These are phyloP conservation scores for Salix caprea DNA, from an alignment of 345 rosid genomes.

Conservation along the genomic window DNA sequence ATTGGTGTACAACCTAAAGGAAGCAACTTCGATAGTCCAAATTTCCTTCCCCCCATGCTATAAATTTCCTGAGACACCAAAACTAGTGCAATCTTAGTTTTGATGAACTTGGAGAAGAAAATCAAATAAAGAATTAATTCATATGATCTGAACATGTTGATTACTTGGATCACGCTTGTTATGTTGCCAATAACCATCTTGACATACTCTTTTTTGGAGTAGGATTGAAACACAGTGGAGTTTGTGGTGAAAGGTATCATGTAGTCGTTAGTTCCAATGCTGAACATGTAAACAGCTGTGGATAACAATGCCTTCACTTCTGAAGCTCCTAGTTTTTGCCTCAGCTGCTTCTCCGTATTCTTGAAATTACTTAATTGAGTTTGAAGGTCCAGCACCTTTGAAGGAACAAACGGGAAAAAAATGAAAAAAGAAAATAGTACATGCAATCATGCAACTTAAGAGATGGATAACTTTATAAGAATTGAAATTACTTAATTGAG, in stretches of 20 bases:
- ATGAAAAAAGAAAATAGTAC: background rate
- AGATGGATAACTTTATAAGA: background rate
- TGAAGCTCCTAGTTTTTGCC: slow-evolving; percentile 30
- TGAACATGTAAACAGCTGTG: slow-evolving; percentile 38
- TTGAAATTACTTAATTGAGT: slow-evolving; percentile 36
- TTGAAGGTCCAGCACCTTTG: slow-evolving; percentile 38
- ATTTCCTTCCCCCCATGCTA: slow-evolving; percentile 40
- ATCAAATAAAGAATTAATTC: background rate
- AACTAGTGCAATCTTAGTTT: background rate
- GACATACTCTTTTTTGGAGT: slow-evolving; percentile 12
- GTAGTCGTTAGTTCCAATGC: slow-evolving; percentile 43
- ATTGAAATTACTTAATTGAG: slow-evolving; percentile 35
- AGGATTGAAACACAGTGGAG: slow-evolving; percentile 13
- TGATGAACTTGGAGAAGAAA: background rate
- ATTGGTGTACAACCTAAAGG: slow-evolving; percentile 30
- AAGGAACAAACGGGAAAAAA: background rate
- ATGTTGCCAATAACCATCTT: slow-evolving; percentile 35
- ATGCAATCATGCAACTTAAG: background rate
- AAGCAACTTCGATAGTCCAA: slow-evolving; percentile 31
- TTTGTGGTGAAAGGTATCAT: slow-evolving; percentile 1
- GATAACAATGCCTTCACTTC: slow-evolving; percentile 28
- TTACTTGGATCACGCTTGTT: slow-evolving; percentile 25
- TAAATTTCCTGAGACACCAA: slow-evolving; percentile 33
- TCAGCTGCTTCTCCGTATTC: slow-evolving; percentile 21
- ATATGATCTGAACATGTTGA: background rate